Evolutionary conservation across 306 rosid species (phyloP), one percentile per base, ranked within the genome.

Genomic region (Pyrus bretschneideri): DNA sequence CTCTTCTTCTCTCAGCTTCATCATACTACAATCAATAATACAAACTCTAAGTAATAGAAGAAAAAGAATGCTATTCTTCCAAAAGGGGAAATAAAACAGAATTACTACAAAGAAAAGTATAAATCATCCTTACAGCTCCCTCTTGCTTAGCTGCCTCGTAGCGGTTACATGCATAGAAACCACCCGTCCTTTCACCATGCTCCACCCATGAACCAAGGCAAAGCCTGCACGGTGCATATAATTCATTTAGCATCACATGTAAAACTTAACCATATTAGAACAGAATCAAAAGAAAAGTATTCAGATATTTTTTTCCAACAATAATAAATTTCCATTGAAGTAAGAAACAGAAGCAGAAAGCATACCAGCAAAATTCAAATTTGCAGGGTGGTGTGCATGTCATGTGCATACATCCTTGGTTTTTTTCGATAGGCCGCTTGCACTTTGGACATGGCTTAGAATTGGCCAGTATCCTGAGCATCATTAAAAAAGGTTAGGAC

Each of bases 311-410:
- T 49, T 33, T 14, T 18, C 30, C 4, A 72, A 38, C 35, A 27
- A 23, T 35, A 13, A 72, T 22, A n/a, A 57, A 14, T 38, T 57
- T 72, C 46, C 67, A 72, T 72, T 21, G 23, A 17, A 72, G 35
- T 6, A 42, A 33, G 38, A 19, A 19, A 23, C 8, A 40, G 22
- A 42, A 23, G 62, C 4, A 23, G 67, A 38, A 59, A 17, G 17
- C 87, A 76, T 89, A 93, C 98, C 96, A 90, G 87, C 96, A 93
- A 84, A 90, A 93, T 79, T 93, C 94, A 78, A 87, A 88, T 89
- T 90, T 88, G 75, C 97, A 93, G 25, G 96, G 92, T 21, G 96
- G 97, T 11, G 96, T 87, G 82, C 98, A 93, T 0, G 94, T 23
- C 23, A 23, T 23, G 23, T 23, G 23, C 23, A 23, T 23, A 23